Conservation (phyloP, 2,329 filamentous ascomycete species). For the Diaporthe destruens region DNA sequence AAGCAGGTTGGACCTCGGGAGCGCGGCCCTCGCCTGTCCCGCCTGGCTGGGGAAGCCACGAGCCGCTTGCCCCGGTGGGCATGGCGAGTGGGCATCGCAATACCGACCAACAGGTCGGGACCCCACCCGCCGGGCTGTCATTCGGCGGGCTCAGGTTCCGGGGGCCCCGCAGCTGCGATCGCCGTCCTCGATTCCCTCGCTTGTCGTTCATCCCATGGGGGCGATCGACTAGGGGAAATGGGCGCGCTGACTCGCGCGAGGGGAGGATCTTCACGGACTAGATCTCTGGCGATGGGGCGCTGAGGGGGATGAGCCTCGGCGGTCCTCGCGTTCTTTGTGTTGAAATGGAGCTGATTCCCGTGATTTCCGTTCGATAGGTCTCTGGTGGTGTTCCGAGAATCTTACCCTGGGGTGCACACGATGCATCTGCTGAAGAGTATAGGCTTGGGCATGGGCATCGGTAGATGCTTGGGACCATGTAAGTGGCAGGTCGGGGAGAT, state of each 20-base stretch:
- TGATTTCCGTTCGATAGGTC: neutral
- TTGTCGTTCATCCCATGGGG: neutral
- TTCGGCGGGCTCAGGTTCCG: neutral
- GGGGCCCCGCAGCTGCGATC: neutral
- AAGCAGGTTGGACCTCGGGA: neutral
- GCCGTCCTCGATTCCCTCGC: conserved; percentile 8
- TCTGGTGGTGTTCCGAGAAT: neutral
- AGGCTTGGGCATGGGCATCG: neutral
- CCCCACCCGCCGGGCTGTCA: neutral
- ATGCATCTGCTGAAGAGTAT: neutral
- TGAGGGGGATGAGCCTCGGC: neutral
- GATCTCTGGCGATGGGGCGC: neutral
- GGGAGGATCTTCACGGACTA: conserved; percentile 6
- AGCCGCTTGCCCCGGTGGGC: neutral
- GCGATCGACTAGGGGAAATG: neutral
- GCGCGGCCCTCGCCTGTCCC: conserved; percentile 8
- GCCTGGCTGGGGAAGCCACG: neutral
- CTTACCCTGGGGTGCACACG: neutral
- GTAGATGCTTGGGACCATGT: neutral
- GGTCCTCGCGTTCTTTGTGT: neutral
- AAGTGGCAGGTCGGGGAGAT: neutral
- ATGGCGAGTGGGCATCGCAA: conserved; percentile 10
- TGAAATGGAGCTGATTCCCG: conserved; percentile 4
- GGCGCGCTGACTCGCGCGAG: neutral
- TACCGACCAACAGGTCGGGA: neutral